Evolutionary conservation across 2,329 filamentous ascomycete genomes (phyloP), one percentile per base, ranked within the genome.

Genomic region (Macrophomina pseudophaseolina): DNA sequence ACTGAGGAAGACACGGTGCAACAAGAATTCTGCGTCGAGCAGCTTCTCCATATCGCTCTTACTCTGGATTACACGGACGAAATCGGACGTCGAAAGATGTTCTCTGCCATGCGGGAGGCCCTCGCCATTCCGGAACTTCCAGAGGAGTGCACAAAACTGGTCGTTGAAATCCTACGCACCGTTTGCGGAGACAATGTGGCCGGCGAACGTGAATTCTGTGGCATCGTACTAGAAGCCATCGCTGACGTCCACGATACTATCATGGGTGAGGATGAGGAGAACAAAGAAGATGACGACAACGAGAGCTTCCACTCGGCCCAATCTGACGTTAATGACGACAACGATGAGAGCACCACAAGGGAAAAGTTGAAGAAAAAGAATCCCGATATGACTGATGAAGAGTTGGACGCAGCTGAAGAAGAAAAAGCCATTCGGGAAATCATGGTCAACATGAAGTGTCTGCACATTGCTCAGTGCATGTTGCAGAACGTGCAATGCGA

Each of bases 11-110:
- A 96, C 71, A 91, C 91, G 0, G 90, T 93, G 6, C 93, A 97
- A 76, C 90, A 94, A 72, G 94, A 98, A 78, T 99, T 99, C 72
- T 91, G 97, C 69, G 91, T 97, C 46, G 94, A 98, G 76, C 96
- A 99, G 75, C 84, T 99, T 66, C 88, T 99, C 42, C 91, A 97
- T 72, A 97, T 99, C 74, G 91, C 93, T 5, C 85, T 94, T 68
- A 96, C 92, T 1, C 86, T 98, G 60, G 95, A 99, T 79, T 99
- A 98, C 79, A 94, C 92, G n/a, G 95, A 99, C 75, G 95, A 98
- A 78, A 92, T 97, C 69, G 95, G 95, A 59, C 88, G 95, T 70
- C 87, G 94, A 67, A 97, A 97, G 81, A 98, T 99, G 93, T 97
- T 97, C 76, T 89, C 92, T 18, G 85, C 98, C 40, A 86, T 98